Base-by-base conservation (phyloP, 1,139 yeast genomes). In the Citeromyces hawaiiensis region DNA sequence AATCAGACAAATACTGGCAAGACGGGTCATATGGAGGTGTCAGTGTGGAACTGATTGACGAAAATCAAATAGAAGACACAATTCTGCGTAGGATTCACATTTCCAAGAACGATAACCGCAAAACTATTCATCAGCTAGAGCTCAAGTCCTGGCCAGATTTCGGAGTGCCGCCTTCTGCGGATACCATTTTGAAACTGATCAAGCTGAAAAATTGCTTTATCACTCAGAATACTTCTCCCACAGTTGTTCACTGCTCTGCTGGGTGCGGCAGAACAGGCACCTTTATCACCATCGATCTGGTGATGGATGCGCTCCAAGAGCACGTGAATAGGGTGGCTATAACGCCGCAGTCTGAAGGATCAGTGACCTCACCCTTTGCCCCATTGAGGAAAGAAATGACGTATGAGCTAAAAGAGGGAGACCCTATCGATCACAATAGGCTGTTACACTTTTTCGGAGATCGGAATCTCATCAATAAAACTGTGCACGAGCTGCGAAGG, bases 261-360 rank as follows among this genome's bases (percentile, higher is more conserved):
- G 96, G 96, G 0, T 85, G 95, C 58, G 96, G 96, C 2, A 70
- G 96, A 47, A 85, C 95, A 0, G 95, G 96, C 2, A 83, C 88
- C 0, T 81, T 83, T 47, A 79, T 87, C 43, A 70, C 93, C 0
- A 67, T 83, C 32, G 95, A 85, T 56, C 65, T 81, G 13, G 62
- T 82, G 19, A 53, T 79, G 37, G 37, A 38, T 11, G 14, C 30
- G 7, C 15, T 34, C 14, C n/a, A 25, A 15, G 33, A 36, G 31
- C n/a, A 34, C 17, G 7, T 35, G 15, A 19, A 16, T 13, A 23
- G 35, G 16, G 13, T 31, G 13, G 18, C 31, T n/a, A 16, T 29
- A 15, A 9, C 30, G 29, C 13, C 27, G 2, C 32, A 15, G 15
- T n/a, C 31, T 13, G 11, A 16, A n/a, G 18, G 19, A 16, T 31